Evolutionary conservation across 257 asterid genomes (phyloP).

Genomic region (Coffea eugenioides): DNA sequence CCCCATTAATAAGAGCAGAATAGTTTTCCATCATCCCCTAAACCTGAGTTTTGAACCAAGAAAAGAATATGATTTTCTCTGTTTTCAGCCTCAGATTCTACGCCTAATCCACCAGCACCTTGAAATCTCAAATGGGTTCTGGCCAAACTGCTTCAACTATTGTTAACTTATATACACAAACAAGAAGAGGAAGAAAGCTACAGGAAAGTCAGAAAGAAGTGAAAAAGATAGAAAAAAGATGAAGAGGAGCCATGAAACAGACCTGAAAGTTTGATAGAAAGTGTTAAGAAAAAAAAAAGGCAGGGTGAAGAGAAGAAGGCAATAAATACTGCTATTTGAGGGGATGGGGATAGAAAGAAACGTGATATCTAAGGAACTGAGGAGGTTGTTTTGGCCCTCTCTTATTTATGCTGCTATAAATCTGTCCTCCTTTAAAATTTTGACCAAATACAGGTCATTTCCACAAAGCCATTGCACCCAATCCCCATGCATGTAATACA

Average conservation of each 20-base stretch:
- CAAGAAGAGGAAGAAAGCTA: background rate
- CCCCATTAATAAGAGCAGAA: constrained; percentile 26
- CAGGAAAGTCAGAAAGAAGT: constrained; percentile 14
- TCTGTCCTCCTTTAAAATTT: constrained; percentile 21
- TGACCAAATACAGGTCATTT: constrained; percentile 62
- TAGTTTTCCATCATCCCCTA: constrained; percentile 38
- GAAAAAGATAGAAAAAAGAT: constrained; percentile 17
- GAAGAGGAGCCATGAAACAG: constrained; percentile 26
- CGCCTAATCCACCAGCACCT: background rate
- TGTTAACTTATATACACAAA: background rate
- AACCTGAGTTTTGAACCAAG: background rate
- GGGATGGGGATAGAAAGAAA: constrained; percentile 24
- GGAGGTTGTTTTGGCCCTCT: constrained; percentile 26
- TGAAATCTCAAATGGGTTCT: constrained; percentile 8
- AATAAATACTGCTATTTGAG: constrained; percentile 37
- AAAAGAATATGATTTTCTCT: background rate
- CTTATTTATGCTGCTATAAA: constrained; percentile 31
- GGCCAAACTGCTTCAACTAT: constrained; percentile 16
- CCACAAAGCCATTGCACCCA: constrained; percentile 12
- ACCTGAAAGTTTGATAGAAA: constrained; percentile 16
- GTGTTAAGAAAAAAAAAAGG: constrained; percentile 23
- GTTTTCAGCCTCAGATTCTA: background rate
- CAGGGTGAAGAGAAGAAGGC: constrained; percentile 24
- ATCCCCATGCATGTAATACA: constrained; percentile 21
- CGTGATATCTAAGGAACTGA: constrained; percentile 45